Percentiles rank a stretch among this genome's conserved stretches.
phyloP scores from a whole-genome alignment of 2,329 filamentous ascomycete genomes.

The Talaromyces sp. region DNA sequence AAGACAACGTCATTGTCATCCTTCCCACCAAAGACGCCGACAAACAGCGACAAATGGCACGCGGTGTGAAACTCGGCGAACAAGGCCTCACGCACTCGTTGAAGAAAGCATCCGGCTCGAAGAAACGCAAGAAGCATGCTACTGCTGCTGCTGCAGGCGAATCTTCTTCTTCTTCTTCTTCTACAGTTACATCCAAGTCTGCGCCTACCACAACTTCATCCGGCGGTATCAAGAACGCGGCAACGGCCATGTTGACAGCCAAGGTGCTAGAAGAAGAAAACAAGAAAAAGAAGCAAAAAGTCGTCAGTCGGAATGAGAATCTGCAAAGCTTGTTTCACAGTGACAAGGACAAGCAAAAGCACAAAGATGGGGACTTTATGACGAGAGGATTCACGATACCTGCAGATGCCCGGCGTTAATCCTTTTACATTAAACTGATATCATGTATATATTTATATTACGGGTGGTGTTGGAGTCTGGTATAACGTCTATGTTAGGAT shows the following conservation, averaged over 20 bases:
- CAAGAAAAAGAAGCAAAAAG: conserved; percentile 67
- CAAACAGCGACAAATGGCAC: conserved; percentile 57
- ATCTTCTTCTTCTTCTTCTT: not conserved
- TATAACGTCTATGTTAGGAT: conserved; percentile 6
- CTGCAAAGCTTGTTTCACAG: conserved; percentile 47
- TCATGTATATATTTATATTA: not conserved
- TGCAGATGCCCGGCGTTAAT: conserved; percentile 32
- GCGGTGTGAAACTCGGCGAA: conserved; percentile 63
- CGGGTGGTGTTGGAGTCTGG: not conserved
- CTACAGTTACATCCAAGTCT: conserved; percentile 17
- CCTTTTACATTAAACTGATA: not conserved
- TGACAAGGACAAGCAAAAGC: conserved; percentile 35
- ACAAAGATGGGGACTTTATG: conserved; percentile 51
- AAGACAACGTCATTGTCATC: conserved; percentile 75
- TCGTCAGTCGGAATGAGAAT: conserved; percentile 52
- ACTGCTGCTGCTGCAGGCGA: conserved; percentile 38
- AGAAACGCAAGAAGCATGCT: conserved; percentile 74
- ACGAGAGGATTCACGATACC: conserved; percentile 52
- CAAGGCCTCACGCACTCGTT: conserved; percentile 76
- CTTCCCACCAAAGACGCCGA: conserved; percentile 67
- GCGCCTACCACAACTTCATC: conserved; percentile 30
- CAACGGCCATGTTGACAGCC: conserved; percentile 78
- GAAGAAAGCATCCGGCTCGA: conserved; percentile 65
- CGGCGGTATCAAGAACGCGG: conserved; percentile 74
- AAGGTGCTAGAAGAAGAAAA: conserved; percentile 85